These are phyloP conservation scores for Alloteropsis semialata DNA, from an alignment of 176 grass and related monocot species.

Conservation along the genomic window DNA sequence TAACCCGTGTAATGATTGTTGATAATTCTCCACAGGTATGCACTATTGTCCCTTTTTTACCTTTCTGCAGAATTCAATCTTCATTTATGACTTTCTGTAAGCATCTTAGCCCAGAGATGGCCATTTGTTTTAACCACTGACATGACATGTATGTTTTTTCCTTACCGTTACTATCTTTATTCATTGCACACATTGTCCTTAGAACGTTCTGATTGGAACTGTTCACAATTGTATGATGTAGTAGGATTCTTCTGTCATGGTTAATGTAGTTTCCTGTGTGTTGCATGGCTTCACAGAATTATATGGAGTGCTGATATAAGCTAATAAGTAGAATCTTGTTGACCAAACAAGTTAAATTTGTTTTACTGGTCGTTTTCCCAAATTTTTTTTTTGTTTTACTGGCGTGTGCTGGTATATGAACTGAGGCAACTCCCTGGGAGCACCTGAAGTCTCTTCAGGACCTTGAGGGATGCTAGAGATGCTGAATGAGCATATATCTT, in stretches of 20 bases:
- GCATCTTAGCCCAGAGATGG: not conserved
- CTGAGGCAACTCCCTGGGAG: not conserved
- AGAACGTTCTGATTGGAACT: not conserved
- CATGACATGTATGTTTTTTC: not conserved
- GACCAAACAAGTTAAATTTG: not conserved
- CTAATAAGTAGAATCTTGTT: too few species aligned
- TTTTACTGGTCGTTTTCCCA: not conserved
- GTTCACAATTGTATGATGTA: not conserved
- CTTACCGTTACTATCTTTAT: not conserved
- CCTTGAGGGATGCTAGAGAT: not conserved
- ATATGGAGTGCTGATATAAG: not conserved
- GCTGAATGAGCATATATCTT: not conserved
- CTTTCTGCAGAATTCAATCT: not conserved
- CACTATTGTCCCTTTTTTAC: not conserved
- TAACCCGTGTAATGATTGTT: constrained; percentile 82
- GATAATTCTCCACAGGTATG: constrained; percentile 97
- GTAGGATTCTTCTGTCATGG: not conserved
- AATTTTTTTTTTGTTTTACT: too few species aligned
- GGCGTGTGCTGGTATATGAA: not conserved
- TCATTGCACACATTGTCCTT: not conserved
- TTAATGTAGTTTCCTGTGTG: not conserved
- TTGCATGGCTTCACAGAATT: not conserved
- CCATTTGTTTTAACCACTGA: not conserved
- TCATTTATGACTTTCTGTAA: not conserved
- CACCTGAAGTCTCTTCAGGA: not conserved